Evolutionary conservation across 1,284 basidiomycete genomes (phyloP), one percentile per base, ranked within the genome.

Genomic region (Meira miltonrushii): DNA sequence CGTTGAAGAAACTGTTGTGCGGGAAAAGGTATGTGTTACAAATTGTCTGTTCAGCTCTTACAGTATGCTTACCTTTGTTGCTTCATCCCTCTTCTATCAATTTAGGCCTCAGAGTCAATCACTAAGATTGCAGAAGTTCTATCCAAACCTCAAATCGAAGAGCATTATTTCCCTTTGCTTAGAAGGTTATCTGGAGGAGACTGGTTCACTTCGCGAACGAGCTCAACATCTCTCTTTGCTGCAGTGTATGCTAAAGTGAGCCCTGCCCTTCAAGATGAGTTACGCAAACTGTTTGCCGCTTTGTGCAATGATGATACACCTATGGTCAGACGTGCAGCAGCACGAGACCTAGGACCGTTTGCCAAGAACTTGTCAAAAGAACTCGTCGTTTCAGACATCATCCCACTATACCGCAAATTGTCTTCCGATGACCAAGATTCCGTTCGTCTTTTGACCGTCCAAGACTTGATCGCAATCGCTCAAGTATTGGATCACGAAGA

Each of bases 201-300:
- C 81, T 99, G 95, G 95, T 98, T 98, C 82, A 98, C 95, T n/a
- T 94, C 92, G 38, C 85, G 94, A 65, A 95, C 92, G 46, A 96
- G 94, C 44, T 90, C 95, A 47, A 92, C 92, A 60, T 90, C 93
- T 2, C 84, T 99, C 37, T 98, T 92, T 78, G 86, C 92, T 10
- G 87, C 92, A n/a, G 89, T 91, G 23, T 99, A 98, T 79, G 82
- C 86, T 38, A 77, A 78, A 44, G 50, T 68, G 21, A 59, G 55
- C 12, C 62, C 69, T 21, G 65, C 67, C 44, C 83, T 88, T 57
- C 92, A 96, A 79, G 90, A 92, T 60, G 94, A 97, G 57, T 82
- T 98, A 73, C 86, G 93, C 67, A 89, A 88, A 79, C 86, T 88
- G 61, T 99, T 90, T 73, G 84, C 86, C 13, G 83, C 85, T 17